Evolutionary conservation across 2,329 filamentous ascomycete species (phyloP).

Genomic region (Cladosporium sp.): DNA sequence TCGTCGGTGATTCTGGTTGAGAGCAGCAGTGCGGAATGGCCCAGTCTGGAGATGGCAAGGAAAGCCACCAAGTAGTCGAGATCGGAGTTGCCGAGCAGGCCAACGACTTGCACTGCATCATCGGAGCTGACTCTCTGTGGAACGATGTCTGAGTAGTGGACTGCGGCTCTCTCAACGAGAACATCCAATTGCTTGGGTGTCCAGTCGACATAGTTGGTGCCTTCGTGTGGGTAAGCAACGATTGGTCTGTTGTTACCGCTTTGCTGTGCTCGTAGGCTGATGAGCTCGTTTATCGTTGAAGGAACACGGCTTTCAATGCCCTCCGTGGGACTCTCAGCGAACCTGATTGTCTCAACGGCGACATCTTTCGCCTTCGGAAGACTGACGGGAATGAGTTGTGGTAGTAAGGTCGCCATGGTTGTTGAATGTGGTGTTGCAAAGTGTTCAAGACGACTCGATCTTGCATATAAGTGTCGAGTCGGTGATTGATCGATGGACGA

Average conservation of each 20-base stretch:
- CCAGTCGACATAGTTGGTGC: slow-evolving; percentile 27
- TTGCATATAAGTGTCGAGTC: slow-evolving; percentile 3
- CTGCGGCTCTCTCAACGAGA: slow-evolving; percentile 25
- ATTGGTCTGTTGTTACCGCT: slow-evolving; percentile 23
- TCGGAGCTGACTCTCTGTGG: slow-evolving; percentile 22
- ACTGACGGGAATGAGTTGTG: neutral
- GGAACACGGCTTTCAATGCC: slow-evolving; percentile 20
- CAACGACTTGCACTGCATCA: slow-evolving; percentile 41
- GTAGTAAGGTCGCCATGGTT: slow-evolving; percentile 6
- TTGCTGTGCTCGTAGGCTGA: slow-evolving; percentile 22
- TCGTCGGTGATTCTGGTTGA: slow-evolving; percentile 54
- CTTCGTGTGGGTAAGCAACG: slow-evolving; percentile 26
- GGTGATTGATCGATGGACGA: neutral
- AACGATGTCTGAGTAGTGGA: slow-evolving; percentile 23
- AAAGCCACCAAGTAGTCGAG: slow-evolving; percentile 55
- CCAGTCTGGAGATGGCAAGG: slow-evolving; percentile 55
- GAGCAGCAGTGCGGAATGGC: slow-evolving; percentile 54
- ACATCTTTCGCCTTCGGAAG: neutral
- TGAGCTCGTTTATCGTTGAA: slow-evolving; percentile 26
- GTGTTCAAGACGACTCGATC: neutral
- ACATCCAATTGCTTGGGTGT: slow-evolving; percentile 24
- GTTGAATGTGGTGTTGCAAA: neutral
- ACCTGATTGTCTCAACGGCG: slow-evolving; percentile 12
- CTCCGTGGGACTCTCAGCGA: neutral
- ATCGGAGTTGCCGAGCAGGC: slow-evolving; percentile 53